phyloP scores from a whole-genome alignment of 2,329 filamentous ascomycete species.

The Lachnellula cervina region DNA sequence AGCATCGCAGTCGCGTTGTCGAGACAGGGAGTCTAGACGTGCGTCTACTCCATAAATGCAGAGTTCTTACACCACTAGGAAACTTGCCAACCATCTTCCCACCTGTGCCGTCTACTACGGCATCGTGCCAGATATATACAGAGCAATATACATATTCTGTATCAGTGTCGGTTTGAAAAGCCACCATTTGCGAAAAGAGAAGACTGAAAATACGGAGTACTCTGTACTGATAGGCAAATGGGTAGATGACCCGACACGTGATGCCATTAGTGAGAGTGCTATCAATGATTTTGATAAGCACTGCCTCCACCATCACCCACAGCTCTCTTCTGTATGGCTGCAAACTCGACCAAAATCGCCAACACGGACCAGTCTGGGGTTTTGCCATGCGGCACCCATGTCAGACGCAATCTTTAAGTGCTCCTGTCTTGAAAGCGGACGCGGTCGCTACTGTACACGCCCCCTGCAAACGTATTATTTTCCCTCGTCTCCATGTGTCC shows the following conservation, averaged over 20 bases:
- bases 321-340: not conserved
- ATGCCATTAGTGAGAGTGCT: not conserved
- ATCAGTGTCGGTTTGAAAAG: no score
- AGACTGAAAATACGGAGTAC: no score
- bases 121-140: no score
- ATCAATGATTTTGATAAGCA: not conserved
- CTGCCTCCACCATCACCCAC: not conserved
- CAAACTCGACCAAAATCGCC: no score
- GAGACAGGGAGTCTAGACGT: no score
- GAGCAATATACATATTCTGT: no score
- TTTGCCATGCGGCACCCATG: constrained; percentile 5
- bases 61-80: no score
- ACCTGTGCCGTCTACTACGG: no score
- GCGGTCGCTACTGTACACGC: not conserved
- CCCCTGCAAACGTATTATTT: not conserved
- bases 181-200: no score
- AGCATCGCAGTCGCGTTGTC: no score
- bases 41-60: no score
- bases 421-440: not conserved
- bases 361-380: not conserved
- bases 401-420: constrained; percentile 3
- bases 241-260: not conserved
- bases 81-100: no score
- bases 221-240: not conserved
- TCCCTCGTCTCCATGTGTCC: constrained; percentile 2